Evolutionary conservation across 345 rosid genomes (phyloP), one percentile per base, ranked within the genome.

Genomic region (Cardamine occulta): DNA sequence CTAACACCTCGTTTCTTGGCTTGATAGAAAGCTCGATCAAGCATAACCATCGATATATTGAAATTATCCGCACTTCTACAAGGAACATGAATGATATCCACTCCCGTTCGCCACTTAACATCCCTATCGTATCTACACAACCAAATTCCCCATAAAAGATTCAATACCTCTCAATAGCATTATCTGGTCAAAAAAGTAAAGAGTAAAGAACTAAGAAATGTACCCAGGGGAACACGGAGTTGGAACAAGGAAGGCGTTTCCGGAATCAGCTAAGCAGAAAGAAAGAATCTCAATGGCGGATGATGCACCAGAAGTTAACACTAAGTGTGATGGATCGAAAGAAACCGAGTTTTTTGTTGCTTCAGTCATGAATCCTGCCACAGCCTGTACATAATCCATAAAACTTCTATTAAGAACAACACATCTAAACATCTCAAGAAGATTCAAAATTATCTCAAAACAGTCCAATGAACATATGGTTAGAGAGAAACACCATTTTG

Each of bases 221-320:
- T 90, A 94, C 98, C 92, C 83, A 0, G 98, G 96, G 39, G 79
- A 67, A 69, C 85, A 88, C 1, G 97, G 98, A 4, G 98, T 90
- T 14, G 97, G 98, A 64, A 94, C 89, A 15, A 94, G 96, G 75
- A 91, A 91, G 49, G 97, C 97, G 77, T 91, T 94, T 74, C 97
- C 98, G 18, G 86, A 74, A 85, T 94, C 98, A 29, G 97, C 98
- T 70, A 94, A 73, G 77, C 96, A 90, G 84, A 90, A 94, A 78
- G 88, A 85, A 45, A 94, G 92, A 75, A 85, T 86, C 82, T 94
- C 97, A 2, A 88, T 81, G 23, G 97, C 98, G 15, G 97, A 79
- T 3, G 84, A 74, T 52, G 88, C 87, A 63, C 98, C 96, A 29
- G 93, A 81, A 13, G 91, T 85, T 74, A 90, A 79, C 31, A 90